These are phyloP conservation scores for Asterochloris sp. DNA, from an alignment of 139 green algal species.

Conservation along the genomic window DNA sequence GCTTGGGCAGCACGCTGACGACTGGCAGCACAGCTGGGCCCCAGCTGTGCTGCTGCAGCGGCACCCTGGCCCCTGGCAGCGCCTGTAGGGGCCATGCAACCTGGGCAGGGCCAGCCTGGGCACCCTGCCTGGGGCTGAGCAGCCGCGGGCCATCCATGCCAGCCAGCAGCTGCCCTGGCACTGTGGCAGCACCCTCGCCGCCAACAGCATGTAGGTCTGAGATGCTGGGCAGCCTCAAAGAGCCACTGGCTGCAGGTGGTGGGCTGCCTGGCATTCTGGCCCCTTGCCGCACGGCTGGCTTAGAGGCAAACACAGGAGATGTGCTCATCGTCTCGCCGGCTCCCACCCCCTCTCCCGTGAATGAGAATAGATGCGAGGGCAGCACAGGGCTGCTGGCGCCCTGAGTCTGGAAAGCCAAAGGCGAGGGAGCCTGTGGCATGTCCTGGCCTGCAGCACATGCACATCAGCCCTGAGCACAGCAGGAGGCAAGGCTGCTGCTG, in stretches of 20 bases:
- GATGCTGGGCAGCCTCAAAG: conserved; percentile 9
- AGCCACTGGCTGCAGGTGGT: background rate
- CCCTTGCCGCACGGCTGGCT: conserved; percentile 8
- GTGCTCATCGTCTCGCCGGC: conserved; percentile 10
- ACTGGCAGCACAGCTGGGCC: too few species aligned
- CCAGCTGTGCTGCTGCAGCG: background rate
- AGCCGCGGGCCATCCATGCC: background rate
- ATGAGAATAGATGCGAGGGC: conserved; percentile 3
- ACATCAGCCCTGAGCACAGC: too few species aligned
- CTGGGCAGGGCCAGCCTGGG: background rate
- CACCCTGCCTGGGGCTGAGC: conserved; percentile 5
- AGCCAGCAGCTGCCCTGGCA: background rate
- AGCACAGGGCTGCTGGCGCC: background rate
- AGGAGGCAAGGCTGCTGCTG: too few species aligned
- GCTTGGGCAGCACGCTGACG: too few species aligned
- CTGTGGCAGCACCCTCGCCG: background rate
- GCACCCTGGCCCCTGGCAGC: background rate
- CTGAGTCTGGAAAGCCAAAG: background rate
- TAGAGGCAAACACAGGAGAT: background rate
- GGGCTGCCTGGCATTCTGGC: background rate
- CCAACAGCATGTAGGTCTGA: conserved; percentile 14
- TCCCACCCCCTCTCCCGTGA: too few species aligned
- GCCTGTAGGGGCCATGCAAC: too few species aligned
- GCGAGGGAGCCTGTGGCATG: too few species aligned
- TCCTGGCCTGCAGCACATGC: too few species aligned